Percentiles rank a stretch among this genome's conserved stretches.
These are phyloP conservation scores for Cyclostephanos tholiformis DNA, from an alignment of 108 stramenopile genomes.

Conservation along the genomic window DNA sequence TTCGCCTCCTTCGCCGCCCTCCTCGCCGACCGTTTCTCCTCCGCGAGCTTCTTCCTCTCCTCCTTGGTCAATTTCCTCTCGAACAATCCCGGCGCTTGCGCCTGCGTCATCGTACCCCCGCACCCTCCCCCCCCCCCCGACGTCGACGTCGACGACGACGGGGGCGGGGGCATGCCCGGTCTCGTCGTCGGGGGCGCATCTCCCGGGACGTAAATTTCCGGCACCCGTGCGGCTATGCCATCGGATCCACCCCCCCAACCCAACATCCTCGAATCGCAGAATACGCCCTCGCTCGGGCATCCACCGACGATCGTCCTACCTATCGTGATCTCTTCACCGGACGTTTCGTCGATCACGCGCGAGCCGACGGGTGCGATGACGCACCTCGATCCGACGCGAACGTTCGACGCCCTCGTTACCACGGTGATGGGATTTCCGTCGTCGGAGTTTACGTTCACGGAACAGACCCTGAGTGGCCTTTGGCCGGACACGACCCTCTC, in stretches of 20 bases:
- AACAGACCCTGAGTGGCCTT: conserved; percentile 43
- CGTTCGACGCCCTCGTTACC: conserved; percentile 80
- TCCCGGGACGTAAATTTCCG: conserved; percentile 63
- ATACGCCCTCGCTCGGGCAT: conserved; percentile 77
- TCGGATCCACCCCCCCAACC: conserved; percentile 80
- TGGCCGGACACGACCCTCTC: conserved; percentile 22
- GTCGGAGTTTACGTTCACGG: conserved; percentile 48
- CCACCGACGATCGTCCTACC: conserved; percentile 86
- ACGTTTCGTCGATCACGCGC: conserved; percentile 55
- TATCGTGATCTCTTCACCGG: conserved; percentile 67
- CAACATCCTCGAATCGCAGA: conserved; percentile 90
- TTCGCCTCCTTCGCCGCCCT: conserved; percentile 78
- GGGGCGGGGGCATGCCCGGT: conserved; percentile 55
- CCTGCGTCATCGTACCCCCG: conserved; percentile 20
- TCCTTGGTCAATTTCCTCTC: conserved; percentile 90
- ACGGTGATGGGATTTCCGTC: conserved; percentile 60
- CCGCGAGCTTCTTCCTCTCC: conserved; percentile 86
- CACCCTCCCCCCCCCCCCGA: conserved; percentile 16
- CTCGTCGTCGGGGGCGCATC: conserved; percentile 71
- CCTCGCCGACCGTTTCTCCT: conserved; percentile 64
- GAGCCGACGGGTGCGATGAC: conserved; percentile 76
- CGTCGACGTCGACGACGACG: conserved; percentile 9
- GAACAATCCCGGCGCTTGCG: conserved; percentile 61
- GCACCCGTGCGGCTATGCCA: conserved; percentile 82
- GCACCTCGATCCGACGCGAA: conserved; percentile 72